phyloP scores from a whole-genome alignment of 805 yeast genomes.

The Candida qinlingensis region DNA sequence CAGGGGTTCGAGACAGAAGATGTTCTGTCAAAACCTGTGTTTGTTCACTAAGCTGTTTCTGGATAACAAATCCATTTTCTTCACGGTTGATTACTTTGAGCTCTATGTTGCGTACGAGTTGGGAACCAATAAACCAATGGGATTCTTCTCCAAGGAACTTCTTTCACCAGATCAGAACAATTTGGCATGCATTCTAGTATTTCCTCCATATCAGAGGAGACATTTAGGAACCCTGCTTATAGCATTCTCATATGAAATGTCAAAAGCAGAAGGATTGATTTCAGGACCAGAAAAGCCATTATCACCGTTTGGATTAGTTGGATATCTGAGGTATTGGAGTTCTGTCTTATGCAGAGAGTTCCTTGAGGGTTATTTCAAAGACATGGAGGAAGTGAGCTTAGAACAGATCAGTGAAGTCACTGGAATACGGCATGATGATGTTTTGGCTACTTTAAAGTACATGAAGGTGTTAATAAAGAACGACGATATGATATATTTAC shows the following conservation, averaged over 20 bases:
- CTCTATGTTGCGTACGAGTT: constrained; percentile 68
- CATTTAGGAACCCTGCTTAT: constrained; percentile 76
- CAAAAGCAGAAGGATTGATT: constrained; percentile 52
- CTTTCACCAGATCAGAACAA: constrained; percentile 75
- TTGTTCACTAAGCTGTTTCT: constrained; percentile 83
- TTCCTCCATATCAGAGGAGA: constrained; percentile 86
- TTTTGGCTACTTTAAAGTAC: constrained; percentile 51
- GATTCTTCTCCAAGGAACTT: constrained; percentile 86
- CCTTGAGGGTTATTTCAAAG: constrained; percentile 34
- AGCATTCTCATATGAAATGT: constrained; percentile 75
- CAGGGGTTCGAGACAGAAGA: constrained; percentile 54
- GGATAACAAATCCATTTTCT: constrained; percentile 85
- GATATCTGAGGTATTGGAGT: constrained; percentile 78
- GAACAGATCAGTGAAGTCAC: constrained; percentile 48
- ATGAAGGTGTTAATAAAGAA: constrained; percentile 40
- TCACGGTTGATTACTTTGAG: constrained; percentile 71
- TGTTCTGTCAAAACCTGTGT: constrained; percentile 79
- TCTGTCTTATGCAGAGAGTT: constrained; percentile 41
- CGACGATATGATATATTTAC: constrained; percentile 16
- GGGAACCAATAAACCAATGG: constrained; percentile 57
- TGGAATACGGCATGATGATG: constrained; percentile 60
- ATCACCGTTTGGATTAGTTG: constrained; percentile 70
- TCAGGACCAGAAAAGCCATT: constrained; percentile 95
- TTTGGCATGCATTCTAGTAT: constrained; percentile 83
- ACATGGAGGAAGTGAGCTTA: constrained; percentile 33